phyloP scores from a whole-genome alignment of 2,329 filamentous ascomycete species.

The Penicillium expansum region DNA sequence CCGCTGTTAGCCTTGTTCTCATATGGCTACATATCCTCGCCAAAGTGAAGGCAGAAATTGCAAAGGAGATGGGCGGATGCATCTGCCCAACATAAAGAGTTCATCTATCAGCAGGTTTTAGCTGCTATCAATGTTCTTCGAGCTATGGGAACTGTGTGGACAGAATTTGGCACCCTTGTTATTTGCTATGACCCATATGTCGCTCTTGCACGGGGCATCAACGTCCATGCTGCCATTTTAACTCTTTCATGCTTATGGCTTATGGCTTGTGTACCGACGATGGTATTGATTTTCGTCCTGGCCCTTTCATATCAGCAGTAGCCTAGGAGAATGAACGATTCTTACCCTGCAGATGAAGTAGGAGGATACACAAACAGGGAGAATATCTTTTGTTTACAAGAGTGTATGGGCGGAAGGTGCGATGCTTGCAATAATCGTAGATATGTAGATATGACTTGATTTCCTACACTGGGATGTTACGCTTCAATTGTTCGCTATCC shows the following conservation, averaged over 20 bases:
- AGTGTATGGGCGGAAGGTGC: background rate
- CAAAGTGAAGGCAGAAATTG: background rate
- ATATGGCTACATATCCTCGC: background rate
- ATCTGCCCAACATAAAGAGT: background rate
- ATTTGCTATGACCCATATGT: background rate
- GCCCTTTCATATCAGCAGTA: too few species aligned
- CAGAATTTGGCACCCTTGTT: background rate
- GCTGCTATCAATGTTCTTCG: background rate
- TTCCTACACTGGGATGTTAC: too few species aligned
- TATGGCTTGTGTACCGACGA: too few species aligned
- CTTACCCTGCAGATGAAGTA: too few species aligned
- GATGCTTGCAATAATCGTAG: background rate
- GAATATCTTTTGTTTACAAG: too few species aligned
- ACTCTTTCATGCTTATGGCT: background rate
- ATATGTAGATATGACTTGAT: too few species aligned
- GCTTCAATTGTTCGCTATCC: background rate
- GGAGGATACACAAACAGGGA: too few species aligned
- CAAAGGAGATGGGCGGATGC: background rate
- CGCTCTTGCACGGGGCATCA: background rate
- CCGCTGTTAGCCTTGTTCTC: background rate
- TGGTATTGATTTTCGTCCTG: too few species aligned
- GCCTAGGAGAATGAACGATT: too few species aligned
- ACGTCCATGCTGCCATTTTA: background rate
- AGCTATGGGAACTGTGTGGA: background rate
- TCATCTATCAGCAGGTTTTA: background rate